Conservation (phyloP, 768 basidiomycete genomes). For the Leccinum rimulosum region DNA sequence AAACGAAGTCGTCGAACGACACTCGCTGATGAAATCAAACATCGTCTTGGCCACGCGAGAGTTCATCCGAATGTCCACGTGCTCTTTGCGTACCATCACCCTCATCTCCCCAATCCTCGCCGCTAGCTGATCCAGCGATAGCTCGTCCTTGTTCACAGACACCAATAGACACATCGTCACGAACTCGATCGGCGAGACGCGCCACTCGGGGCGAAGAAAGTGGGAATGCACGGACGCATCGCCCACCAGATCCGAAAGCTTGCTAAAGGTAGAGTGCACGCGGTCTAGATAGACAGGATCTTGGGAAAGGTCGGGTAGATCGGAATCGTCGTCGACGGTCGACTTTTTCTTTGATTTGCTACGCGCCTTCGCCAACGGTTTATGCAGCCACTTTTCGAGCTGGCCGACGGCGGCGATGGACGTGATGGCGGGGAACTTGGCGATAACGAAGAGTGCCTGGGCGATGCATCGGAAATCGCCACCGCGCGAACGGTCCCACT, state of each 20-base stretch:
- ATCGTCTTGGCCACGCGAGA: conserved; percentile 52
- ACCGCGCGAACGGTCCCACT: conserved; percentile 52
- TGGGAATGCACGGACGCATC: conserved; percentile 33
- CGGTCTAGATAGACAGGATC: conserved; percentile 34
- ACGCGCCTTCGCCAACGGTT: conserved; percentile 14
- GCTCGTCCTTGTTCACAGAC: conserved; percentile 41
- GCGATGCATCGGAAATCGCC: conserved; percentile 59
- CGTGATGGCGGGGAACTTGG: conserved; percentile 37
- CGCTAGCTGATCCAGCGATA: conserved; percentile 41
- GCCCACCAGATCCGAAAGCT: conserved; percentile 45
- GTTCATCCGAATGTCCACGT: conserved; percentile 70
- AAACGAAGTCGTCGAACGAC: conserved; percentile 2
- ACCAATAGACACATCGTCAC: conserved; percentile 56
- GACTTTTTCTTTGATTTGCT: conserved; percentile 23
- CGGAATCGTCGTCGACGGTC: conserved; percentile 7
- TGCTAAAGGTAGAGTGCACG: conserved; percentile 43
- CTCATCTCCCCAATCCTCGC: conserved; percentile 52
- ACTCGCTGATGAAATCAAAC: conserved; percentile 46
- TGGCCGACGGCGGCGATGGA: conserved; percentile 33
- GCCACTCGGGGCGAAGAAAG: conserved; percentile 42
- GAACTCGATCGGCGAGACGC: conserved; percentile 70
- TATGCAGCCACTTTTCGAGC: conserved; percentile 52
- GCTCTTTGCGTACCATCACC: conserved; percentile 45
- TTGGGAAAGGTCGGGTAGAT: conserved; percentile 27
- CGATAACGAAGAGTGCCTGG: conserved; percentile 50